Evolutionary conservation across 176 grass and related monocot genomes (phyloP).

Genomic region (Miscanthus lutarioriparius): DNA sequence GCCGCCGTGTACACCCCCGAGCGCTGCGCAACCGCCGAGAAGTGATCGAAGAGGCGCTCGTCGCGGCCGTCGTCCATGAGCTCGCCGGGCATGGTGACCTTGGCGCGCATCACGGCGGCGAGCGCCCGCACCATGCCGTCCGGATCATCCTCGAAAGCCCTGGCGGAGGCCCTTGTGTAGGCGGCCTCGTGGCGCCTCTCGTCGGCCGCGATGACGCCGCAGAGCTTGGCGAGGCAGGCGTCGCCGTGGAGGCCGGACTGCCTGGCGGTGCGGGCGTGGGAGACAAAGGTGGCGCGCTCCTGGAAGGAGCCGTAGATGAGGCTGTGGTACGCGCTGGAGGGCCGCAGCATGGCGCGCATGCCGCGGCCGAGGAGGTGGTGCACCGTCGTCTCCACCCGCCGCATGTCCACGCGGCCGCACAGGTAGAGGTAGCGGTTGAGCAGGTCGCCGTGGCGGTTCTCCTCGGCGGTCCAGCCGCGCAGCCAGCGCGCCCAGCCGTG

Average conservation of each 20-base stretch:
- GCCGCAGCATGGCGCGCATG: background rate
- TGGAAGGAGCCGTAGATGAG: constrained; percentile 38
- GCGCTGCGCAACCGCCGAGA: constrained; percentile 23
- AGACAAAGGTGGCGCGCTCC: constrained; percentile 41
- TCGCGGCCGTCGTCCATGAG: constrained; percentile 28
- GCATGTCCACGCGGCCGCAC: constrained; percentile 34
- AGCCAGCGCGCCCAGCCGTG: constrained; percentile 27
- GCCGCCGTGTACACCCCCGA: constrained; percentile 36
- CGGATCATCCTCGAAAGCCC: background rate
- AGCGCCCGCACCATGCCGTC: constrained; percentile 28
- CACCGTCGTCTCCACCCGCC: constrained; percentile 3
- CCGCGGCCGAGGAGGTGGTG: constrained; percentile 25
- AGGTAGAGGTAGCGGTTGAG: constrained; percentile 40
- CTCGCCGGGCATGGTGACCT: constrained; percentile 37
- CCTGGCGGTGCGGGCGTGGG: constrained; percentile 25
- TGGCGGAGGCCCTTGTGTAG: background rate
- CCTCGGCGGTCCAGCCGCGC: constrained; percentile 61
- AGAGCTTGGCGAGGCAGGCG: constrained; percentile 24
- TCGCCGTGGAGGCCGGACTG: background rate
- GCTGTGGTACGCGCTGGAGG: constrained; percentile 5
- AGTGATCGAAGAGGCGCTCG: constrained; percentile 7
- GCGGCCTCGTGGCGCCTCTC: constrained; percentile 37
- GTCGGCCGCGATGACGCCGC: constrained; percentile 22
- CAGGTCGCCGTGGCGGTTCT: constrained; percentile 68
- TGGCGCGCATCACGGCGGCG: constrained; percentile 27